phyloP scores from a whole-genome alignment of 129 eudicot genomes.

The Lactuca sativa region DNA sequence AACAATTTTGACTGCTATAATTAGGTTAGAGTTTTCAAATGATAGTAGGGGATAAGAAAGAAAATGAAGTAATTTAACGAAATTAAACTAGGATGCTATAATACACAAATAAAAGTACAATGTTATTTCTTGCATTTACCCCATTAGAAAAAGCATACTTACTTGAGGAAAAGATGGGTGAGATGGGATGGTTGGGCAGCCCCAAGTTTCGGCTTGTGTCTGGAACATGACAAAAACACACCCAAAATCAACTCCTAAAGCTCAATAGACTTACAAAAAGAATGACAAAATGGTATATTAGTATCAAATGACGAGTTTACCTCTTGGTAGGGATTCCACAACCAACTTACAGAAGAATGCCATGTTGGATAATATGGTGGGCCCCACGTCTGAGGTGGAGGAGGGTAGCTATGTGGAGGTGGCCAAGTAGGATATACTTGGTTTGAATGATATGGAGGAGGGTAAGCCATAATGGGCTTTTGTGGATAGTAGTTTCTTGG shows the following conservation, averaged over 20 bases:
- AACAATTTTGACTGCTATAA: neutral
- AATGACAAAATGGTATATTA: neutral
- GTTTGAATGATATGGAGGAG: slow-evolving; percentile 58
- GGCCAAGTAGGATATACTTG: slow-evolving; percentile 65
- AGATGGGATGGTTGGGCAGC: slow-evolving; percentile 61
- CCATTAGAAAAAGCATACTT: slow-evolving; percentile 16
- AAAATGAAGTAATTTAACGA: neutral
- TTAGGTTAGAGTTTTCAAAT: no score
- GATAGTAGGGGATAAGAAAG: no score
- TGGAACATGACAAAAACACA: slow-evolving; percentile 28
- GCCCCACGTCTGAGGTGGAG: slow-evolving; percentile 55
- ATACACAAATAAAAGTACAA: neutral
- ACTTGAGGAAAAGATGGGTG: slow-evolving; percentile 49
- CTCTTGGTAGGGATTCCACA: slow-evolving; percentile 54
- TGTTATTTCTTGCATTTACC: neutral
- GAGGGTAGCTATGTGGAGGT: slow-evolving; percentile 41
- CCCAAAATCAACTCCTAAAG: neutral
- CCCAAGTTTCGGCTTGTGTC: slow-evolving; percentile 85
- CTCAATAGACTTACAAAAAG: neutral
- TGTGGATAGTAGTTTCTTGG: slow-evolving; percentile 53
- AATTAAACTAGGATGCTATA: neutral
- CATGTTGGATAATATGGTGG: slow-evolving; percentile 62
- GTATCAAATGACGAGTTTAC: slow-evolving; percentile 33
- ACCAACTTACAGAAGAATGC: slow-evolving; percentile 68
- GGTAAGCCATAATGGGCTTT: slow-evolving; percentile 70